These are phyloP conservation scores for Penicillium brasilianum DNA, from an alignment of 2,329 filamentous ascomycete genomes.

Conservation along the genomic window DNA sequence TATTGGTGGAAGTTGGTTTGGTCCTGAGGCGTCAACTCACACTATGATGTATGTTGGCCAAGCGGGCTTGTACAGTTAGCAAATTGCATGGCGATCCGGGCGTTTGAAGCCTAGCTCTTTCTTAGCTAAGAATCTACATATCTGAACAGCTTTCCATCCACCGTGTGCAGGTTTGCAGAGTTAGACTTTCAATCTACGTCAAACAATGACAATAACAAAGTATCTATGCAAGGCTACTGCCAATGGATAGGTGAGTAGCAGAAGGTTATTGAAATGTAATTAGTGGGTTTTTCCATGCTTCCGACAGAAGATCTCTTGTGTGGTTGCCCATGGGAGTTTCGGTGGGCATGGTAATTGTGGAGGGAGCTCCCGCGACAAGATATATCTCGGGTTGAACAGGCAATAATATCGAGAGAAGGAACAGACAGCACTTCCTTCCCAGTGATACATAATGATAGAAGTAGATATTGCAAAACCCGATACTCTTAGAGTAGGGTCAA, in stretches of 20 bases:
- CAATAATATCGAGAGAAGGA: too few relatives aligned
- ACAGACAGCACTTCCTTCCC: too few relatives aligned
- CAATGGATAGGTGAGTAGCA: background rate
- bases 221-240: background rate
- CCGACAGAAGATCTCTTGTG: too few relatives aligned
- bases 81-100: constrained; percentile 16
- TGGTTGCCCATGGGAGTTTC: too few relatives aligned
- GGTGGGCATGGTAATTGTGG: too few relatives aligned
- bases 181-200: background rate
- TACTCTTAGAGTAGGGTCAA: too few relatives aligned
- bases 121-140: constrained; percentile 20
- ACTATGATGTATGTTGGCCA: background rate
- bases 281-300: too few relatives aligned
- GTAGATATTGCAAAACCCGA: too few relatives aligned
- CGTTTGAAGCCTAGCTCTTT: constrained; percentile 10
- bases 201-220: background rate
- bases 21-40: background rate
- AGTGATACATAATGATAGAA: too few relatives aligned
- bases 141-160: constrained; percentile 1
- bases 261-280: too few relatives aligned
- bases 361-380: too few relatives aligned
- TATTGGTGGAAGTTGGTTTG: background rate
- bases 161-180: background rate
- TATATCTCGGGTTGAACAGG: too few relatives aligned
- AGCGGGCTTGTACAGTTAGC: constrained; percentile 19